These are phyloP conservation scores for Apophysomyces ossiformis DNA, from an alignment of 371 early-diverging fungal genomes.

Conservation along the genomic window DNA sequence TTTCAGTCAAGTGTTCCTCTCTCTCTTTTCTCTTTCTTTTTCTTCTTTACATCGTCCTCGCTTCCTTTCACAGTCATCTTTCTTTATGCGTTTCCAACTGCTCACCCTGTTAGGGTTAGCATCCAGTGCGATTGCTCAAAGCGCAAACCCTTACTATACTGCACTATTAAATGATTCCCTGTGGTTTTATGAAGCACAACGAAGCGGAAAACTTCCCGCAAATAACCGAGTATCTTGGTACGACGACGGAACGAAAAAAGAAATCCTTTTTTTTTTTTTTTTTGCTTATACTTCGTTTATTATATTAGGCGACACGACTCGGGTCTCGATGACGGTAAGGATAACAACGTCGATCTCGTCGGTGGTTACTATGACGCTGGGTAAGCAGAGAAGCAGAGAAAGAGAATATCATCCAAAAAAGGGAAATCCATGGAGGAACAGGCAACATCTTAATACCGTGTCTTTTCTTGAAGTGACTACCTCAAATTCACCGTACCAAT, in stretches of 20 bases:
- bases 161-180: slow-evolving; percentile 38
- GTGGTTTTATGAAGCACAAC: slow-evolving; percentile 54
- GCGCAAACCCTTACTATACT: slow-evolving; percentile 13
- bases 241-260: background rate
- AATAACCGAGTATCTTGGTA: slow-evolving; percentile 48
- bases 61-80: background rate
- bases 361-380: slow-evolving; percentile 54
- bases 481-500: slow-evolving; percentile 67
- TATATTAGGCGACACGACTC: slow-evolving; percentile 52
- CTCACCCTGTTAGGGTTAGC: background rate
- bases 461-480: slow-evolving; percentile 49
- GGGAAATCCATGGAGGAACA: too few relatives aligned
- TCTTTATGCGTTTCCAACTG: slow-evolving; percentile 2
- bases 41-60: background rate
- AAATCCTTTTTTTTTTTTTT: background rate
- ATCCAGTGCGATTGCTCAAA: slow-evolving; percentile 5
- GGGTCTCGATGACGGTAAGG: slow-evolving; percentile 51
- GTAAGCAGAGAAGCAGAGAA: slow-evolving; percentile 1
- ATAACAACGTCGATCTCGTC: slow-evolving; percentile 46
- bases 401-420: too few relatives aligned
- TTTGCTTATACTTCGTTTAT: too few relatives aligned
- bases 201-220: slow-evolving; percentile 48
- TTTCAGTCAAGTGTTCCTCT: too few relatives aligned
- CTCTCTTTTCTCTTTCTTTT: too few relatives aligned
- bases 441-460: background rate